Base-by-base conservation (phyloP, 164 flowering plant genomes). In the Brasenia schreberi region DNA sequence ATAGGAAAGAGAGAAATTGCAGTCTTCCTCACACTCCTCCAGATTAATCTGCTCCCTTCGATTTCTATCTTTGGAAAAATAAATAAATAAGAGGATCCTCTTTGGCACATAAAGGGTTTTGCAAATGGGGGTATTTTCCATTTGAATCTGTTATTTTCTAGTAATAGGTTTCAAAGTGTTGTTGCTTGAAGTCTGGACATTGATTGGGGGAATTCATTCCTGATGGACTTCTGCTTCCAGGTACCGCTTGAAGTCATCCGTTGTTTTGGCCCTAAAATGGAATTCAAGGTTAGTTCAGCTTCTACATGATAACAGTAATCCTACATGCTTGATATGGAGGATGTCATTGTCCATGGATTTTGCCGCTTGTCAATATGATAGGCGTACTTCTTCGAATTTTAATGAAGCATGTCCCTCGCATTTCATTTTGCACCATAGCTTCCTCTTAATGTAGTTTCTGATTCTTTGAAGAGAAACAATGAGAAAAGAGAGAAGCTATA, bases 211-310 rank as follows among this genome's bases (percentile, higher is more conserved):
- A 23, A 23, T 23, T 23, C 27, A 23, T 23, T 23, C 27, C 27
- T 23, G 27, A 23, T 23, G 27, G 27, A 23, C 27, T 63, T 19
- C 6, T 19, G 44, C 63, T 71, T 67, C 5, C 77, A 92, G 98
- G 83, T 88, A 86, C 73, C 74, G 9, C 12, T 81, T 92, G 19
- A 88, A 89, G 75, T 69, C 72, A 66, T 84, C 94, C 16, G 43
- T 81, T 52, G 70, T 89, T 60, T 77, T 85, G 67, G 79, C 85
- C 43, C 79, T 89, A 56, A 53, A 78, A 18, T 68, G 80, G 67
- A 81, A 84, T 42, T 68, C 53, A 39, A 68, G 65, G 67, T 65
- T n/a, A 7, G 16, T 27, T 67, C 7, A 10, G 59, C 16, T 11
- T 56, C 17, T 60, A 9, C 63, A 11, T 60, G 63, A 9, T 9